Evolutionary conservation across 371 early-diverging fungal species (phyloP).

Genomic region (Haplosporangium sp.): DNA sequence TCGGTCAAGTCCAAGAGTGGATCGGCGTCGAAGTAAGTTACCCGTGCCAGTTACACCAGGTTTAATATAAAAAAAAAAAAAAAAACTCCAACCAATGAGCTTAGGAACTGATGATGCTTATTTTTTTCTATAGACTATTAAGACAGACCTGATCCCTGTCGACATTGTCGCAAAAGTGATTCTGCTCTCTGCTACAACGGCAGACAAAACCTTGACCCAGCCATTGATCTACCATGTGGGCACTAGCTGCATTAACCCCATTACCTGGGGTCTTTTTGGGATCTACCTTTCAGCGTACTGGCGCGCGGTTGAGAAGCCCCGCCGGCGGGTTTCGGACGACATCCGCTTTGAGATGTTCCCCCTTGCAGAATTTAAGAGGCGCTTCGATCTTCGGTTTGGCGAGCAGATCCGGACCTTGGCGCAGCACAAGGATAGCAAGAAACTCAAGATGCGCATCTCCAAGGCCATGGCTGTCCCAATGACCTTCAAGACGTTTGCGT

Average conservation of each 20-base stretch:
- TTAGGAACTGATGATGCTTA: slow-evolving; percentile 15
- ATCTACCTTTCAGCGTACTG: slow-evolving; percentile 33
- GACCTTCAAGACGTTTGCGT: slow-evolving; percentile 39
- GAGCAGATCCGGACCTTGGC: slow-evolving; percentile 45
- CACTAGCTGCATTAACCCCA: slow-evolving; percentile 49
- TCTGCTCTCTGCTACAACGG: slow-evolving; percentile 52
- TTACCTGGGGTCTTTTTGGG: slow-evolving; percentile 52
- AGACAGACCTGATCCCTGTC: slow-evolving; percentile 68
- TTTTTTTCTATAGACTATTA: slow-evolving; percentile 53
- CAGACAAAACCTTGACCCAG: slow-evolving; percentile 4
- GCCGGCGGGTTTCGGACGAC: slow-evolving; percentile 41
- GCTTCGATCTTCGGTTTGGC: slow-evolving; percentile 48
- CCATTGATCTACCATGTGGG: slow-evolving; percentile 52
- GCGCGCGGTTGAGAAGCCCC: slow-evolving; percentile 37
- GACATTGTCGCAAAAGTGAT: slow-evolving; percentile 57
- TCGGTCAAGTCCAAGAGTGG: slow-evolving; percentile 51
- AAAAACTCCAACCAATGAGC: not conserved
- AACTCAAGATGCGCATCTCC: slow-evolving; percentile 38
- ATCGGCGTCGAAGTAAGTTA: slow-evolving; percentile 33
- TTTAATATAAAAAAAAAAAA: too few species aligned
- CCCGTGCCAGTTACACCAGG: not conserved
- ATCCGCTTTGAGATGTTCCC: slow-evolving; percentile 46
- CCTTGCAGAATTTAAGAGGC: slow-evolving; percentile 30
- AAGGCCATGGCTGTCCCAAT: slow-evolving; percentile 46
- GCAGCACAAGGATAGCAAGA: slow-evolving; percentile 31